Conservation (phyloP, 495 filamentous ascomycete genomes). For the Xeromyces bisporus region DNA sequence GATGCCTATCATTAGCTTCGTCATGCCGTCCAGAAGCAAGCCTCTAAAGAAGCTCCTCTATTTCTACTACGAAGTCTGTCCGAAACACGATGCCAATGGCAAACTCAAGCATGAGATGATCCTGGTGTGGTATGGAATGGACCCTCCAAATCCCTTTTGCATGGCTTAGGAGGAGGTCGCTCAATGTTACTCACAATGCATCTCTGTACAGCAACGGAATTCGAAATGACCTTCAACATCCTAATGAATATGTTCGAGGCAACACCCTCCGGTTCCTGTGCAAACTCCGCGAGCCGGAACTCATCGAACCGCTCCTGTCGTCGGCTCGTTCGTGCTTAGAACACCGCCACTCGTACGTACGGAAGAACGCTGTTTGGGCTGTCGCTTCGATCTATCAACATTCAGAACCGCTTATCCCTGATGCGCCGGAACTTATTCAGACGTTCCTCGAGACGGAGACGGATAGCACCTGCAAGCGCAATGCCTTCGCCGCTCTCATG, state of each 20-base stretch:
- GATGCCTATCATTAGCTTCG: constrained; percentile 99
- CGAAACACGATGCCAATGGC: constrained; percentile 76
- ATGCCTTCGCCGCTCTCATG: constrained; percentile 84
- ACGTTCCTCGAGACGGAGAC: constrained; percentile 83
- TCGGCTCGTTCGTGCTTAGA: constrained; percentile 83
- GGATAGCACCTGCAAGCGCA: constrained; percentile 93
- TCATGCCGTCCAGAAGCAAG: constrained; percentile 96
- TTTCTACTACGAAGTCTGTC: constrained; percentile 98
- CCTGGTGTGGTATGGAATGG: constrained; percentile 69
- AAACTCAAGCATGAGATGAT: constrained; percentile 99
- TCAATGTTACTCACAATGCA: constrained; percentile 11
- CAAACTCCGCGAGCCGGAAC: constrained; percentile 90
- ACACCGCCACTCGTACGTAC: constrained; percentile 91
- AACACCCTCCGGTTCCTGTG: constrained; percentile 92
- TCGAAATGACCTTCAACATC: constrained; percentile 87
- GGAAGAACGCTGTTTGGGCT: constrained; percentile 94
- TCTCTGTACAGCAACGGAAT: constrained; percentile 66
- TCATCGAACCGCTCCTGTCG: constrained; percentile 88
- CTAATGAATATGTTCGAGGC: constrained; percentile 95
- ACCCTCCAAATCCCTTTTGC: not conserved
- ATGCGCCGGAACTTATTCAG: constrained; percentile 83
- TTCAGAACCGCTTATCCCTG: constrained; percentile 81
- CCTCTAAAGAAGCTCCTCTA: constrained; percentile 96
- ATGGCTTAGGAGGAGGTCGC: not conserved
- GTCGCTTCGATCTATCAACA: constrained; percentile 85